Evolutionary conservation across 768 basidiomycete genomes (phyloP), one percentile per base, ranked within the genome.

Genomic region (Tricholomella constricta): DNA sequence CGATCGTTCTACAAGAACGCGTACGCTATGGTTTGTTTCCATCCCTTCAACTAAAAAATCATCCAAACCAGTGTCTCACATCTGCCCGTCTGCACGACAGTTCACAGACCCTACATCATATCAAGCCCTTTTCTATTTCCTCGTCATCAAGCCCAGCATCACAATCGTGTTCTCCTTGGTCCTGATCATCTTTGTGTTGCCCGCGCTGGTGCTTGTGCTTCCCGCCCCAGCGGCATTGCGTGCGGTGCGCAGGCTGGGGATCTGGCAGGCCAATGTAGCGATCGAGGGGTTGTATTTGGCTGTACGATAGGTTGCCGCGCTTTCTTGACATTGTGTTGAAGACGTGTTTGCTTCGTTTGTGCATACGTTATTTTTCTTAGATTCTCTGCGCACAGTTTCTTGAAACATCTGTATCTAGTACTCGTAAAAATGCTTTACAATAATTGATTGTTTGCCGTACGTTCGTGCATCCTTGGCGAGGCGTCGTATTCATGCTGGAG

Each of bases 121-220:
- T 68, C 88, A 89, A 72, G 86, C 91, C 0, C 77, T 93, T 3
- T 92, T 93, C 75, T 92, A 93, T 66, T 93, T 93, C 71, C 79
- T 93, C 55, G 88, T 92, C 45, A 84, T 93, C 74, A 93, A 93
- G 66, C 89, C 91, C 2, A 78, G 82, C 26, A 88, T 92, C 66
- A 90, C 89, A 1, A 68, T 93, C 23, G 71, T 87, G 15, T 72
- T 91, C 31, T 78, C 81, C 5, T 65, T 89, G 12, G 58, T 72
- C 19, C 65, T 89, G 45, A 34, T 89, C 14, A 69, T 80, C 12
- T 55, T 89, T 51, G 80, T 84, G 20, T 71, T 89, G 0, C 77
- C 87, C 1, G 70, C 80, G 15, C 69, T 89, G 10, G 67, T 78
- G 25, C 73, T 90, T 2, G 66, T 92, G 6, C 51, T 88, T 15